Conservation (phyloP, 768 basidiomycete species). For the Fistulinella prunicolor region DNA sequence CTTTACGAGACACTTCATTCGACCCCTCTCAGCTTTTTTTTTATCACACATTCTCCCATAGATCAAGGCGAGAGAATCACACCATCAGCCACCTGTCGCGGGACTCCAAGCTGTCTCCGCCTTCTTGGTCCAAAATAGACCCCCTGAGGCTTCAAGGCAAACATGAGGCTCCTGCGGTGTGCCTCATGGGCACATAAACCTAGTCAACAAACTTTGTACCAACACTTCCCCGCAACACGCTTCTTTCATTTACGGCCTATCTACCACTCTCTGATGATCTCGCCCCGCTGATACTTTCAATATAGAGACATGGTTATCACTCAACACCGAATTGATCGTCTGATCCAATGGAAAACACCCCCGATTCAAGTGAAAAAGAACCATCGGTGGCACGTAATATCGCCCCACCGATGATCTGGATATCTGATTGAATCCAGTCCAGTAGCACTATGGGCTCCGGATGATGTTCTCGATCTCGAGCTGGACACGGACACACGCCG, state of each 20-base stretch:
- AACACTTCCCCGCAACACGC: conserved; percentile 29
- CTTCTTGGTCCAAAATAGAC: conserved; percentile 5
- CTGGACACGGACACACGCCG: conserved; percentile 61
- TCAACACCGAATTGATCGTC: conserved; percentile 10
- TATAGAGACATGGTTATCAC: conserved; percentile 15
- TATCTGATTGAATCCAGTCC: conserved; percentile 6
- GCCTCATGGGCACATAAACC: conserved; percentile 9
- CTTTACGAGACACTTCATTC: conserved; percentile 16
- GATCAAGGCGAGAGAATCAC: conserved; percentile 19
- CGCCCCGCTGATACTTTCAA: conserved; percentile 1
- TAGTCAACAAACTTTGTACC: conserved; percentile 15
- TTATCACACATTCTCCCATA: conserved; percentile 12
- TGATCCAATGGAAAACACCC: conserved; percentile 1
- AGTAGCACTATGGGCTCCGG: conserved; percentile 21
- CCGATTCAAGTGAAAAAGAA: conserved; percentile 6
- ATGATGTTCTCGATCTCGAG: conserved; percentile 66
- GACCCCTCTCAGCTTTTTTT: not conserved
- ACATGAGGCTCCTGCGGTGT: conserved; percentile 21
- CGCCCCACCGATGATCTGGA: not conserved
- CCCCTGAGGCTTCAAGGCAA: conserved; percentile 9
- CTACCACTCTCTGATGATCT: conserved; percentile 4
- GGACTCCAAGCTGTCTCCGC: not conserved
- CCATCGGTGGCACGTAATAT: conserved; percentile 15
- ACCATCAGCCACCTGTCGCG: conserved; percentile 6
- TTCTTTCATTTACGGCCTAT: conserved; percentile 22